Evolutionary conservation across 805 yeast species (phyloP), one percentile per base, ranked within the genome.

Genomic region (Metschnikowia rubicola): DNA sequence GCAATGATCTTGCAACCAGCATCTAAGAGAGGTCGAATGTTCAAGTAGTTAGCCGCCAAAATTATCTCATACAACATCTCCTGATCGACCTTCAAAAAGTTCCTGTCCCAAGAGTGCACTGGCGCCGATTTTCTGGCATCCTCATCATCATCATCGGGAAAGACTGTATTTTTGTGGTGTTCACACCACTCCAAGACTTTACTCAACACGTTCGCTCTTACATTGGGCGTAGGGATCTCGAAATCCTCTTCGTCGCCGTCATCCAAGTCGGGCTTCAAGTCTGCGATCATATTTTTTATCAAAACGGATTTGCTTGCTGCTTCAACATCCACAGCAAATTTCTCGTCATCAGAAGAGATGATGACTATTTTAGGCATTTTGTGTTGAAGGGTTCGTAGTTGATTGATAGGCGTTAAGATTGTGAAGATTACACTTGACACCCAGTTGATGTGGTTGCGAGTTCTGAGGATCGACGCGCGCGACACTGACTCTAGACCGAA

Each of bases 121-220:
- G 96, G 97, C 2, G 90, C 89, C n/a, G 92, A 78, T 63, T 87
- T 88, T 64, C 86, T 82, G 21, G 88, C 79, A 56, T 88, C 96
- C 44, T 86, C 91, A 53, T 88, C 96, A 44, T 84, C 91, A 41
- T 78, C 82, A 52, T 83, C 89, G 15, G 88, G 87, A 67, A 84
- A 84, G 15, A 74, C 74, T 9, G 86, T 79, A 63, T 88, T 90
- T 65, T 84, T 86, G 73, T 92, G 97, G 65, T 92, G 94, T 61
- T 88, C 95, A 60, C 97, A 90, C 95, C 97, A 92, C 64, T 92
- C 96, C 44, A 92, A 74, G n/a, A 92, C 92, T 63, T 90, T 89
- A 65, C 86, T 81, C 68, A 92, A 75, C 17, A 92, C 96, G 13
- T 86, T 83, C 9, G 96, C 86, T 55, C 92, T 77, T 33, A 90